Percentiles rank a stretch among this genome's conserved stretches.
Evolutionary conservation across 345 rosid species (phyloP).

Genomic region (Odontarrhena argentea): DNA sequence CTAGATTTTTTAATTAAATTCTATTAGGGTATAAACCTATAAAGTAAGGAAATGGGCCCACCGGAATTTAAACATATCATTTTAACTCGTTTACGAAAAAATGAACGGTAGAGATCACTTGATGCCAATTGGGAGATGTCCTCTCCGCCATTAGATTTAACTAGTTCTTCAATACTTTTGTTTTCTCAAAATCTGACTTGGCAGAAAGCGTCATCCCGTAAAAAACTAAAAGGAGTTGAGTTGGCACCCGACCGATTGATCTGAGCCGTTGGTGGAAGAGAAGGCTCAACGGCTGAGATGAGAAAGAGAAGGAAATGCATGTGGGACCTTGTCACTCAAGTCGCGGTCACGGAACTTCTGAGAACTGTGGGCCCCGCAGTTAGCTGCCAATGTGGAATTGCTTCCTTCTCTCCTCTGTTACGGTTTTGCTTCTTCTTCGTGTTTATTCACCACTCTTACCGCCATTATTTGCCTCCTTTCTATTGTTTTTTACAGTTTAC

Average conservation of each 20-base stretch:
- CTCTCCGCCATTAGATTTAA: conserved; percentile 50
- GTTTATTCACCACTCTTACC: conserved; percentile 27
- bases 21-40: conserved; percentile 27
- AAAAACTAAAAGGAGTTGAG: conserved; percentile 45
- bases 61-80: conserved; percentile 24
- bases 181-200: conserved; percentile 49
- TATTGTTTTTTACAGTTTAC: too few relatives aligned
- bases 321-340: conserved; percentile 43
- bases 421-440: conserved; percentile 45
- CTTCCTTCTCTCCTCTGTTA: conserved; percentile 13
- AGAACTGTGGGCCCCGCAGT: conserved; percentile 59
- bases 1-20: background rate
- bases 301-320: conserved; percentile 30
- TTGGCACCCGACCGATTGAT: conserved; percentile 62
- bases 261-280: conserved; percentile 30
- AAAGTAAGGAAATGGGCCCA: conserved; percentile 39
- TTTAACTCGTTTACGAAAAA: background rate
- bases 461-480: background rate
- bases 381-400: conserved; percentile 63
- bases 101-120: conserved; percentile 45
- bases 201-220: conserved; percentile 48
- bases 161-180: background rate
- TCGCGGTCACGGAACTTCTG: conserved; percentile 82
- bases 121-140: background rate
- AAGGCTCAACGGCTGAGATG: conserved; percentile 43